phyloP scores from a whole-genome alignment of 805 yeast genomes.

The Priceomyces medius region DNA sequence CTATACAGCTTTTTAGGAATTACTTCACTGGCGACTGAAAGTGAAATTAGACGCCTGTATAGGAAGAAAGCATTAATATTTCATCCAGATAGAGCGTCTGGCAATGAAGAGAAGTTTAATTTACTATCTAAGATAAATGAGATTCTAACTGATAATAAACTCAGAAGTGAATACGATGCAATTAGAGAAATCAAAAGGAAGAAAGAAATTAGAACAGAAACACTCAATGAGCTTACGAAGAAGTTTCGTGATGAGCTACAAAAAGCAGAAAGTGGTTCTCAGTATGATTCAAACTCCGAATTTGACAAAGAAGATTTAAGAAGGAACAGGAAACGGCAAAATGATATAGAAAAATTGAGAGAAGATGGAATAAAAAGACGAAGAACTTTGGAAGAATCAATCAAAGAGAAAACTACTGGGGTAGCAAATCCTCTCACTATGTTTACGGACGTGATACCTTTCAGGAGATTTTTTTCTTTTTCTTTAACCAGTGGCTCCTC shows the following conservation, averaged over 20 bases:
- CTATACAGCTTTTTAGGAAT: slow-evolving; percentile 27
- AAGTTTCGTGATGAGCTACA: slow-evolving; percentile 30
- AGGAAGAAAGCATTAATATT: slow-evolving; percentile 33
- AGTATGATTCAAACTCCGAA: slow-evolving; percentile 7
- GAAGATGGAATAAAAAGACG: slow-evolving; percentile 30
- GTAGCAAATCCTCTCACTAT: slow-evolving; percentile 8
- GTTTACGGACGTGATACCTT: slow-evolving; percentile 19
- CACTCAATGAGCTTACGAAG: slow-evolving; percentile 21
- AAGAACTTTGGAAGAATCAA: slow-evolving; percentile 21
- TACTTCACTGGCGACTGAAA: slow-evolving; percentile 17
- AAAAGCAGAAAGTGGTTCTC: slow-evolving; percentile 20
- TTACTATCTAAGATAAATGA: slow-evolving; percentile 29
- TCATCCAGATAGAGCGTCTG: slow-evolving; percentile 42
- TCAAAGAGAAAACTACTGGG: slow-evolving; percentile 8
- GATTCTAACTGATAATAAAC: slow-evolving; percentile 24
- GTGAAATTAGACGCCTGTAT: slow-evolving; percentile 29
- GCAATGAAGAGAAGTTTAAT: slow-evolving; percentile 32
- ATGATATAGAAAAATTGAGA: slow-evolving; percentile 15
- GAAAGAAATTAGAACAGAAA: slow-evolving; percentile 11
- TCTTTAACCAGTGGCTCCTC: not conserved
- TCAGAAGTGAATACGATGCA: slow-evolving; percentile 30
- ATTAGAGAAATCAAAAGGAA: slow-evolving; percentile 17
- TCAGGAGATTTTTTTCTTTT: slow-evolving; percentile 4
- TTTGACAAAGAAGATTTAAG: slow-evolving; percentile 5
- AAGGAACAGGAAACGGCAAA: slow-evolving; percentile 6